Percentiles rank a stretch among this genome's conserved stretches.
These are phyloP conservation scores for Aureobasidium leucospermi DNA, from an alignment of 2,329 filamentous ascomycete genomes.

Conservation along the genomic window DNA sequence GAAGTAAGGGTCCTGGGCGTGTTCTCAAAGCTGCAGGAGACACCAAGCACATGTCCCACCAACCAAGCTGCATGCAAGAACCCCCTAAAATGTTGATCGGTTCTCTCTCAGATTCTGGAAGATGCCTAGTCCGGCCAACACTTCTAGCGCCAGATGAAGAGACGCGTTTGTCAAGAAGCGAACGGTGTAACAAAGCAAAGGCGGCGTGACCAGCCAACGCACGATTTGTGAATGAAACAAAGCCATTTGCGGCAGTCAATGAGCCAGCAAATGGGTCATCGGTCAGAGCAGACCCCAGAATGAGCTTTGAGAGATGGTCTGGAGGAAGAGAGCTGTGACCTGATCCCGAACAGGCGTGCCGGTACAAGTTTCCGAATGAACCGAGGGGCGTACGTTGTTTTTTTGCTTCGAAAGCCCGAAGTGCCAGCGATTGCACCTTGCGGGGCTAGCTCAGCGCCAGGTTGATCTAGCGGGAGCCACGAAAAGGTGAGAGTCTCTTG, in stretches of 20 bases:
- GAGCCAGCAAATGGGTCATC: conserved; percentile 1
- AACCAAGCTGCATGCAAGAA: conserved; percentile 8
- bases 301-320: not conserved
- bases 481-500: conserved; percentile 4
- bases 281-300: not conserved
- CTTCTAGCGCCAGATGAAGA: not conserved
- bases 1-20: not conserved
- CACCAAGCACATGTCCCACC: not conserved
- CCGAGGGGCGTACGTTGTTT: conserved; percentile 7
- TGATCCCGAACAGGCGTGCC: not conserved
- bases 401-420: not conserved
- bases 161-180: not conserved
- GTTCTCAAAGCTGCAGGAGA: not conserved
- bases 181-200: conserved; percentile 1
- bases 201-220: conserved; percentile 8
- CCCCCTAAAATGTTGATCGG: conserved; percentile 6
- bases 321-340: not conserved
- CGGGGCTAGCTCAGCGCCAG: conserved; percentile 12
- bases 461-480: conserved; percentile 7
- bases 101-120: conserved; percentile 8
- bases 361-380: conserved; percentile 5
- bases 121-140: not conserved
- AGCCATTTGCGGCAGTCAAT: conserved; percentile 3
- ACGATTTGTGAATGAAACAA: not conserved
- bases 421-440: conserved; percentile 5